phyloP scores from a whole-genome alignment of 2,329 filamentous ascomycete species.

The Emergomyces orientalis region DNA sequence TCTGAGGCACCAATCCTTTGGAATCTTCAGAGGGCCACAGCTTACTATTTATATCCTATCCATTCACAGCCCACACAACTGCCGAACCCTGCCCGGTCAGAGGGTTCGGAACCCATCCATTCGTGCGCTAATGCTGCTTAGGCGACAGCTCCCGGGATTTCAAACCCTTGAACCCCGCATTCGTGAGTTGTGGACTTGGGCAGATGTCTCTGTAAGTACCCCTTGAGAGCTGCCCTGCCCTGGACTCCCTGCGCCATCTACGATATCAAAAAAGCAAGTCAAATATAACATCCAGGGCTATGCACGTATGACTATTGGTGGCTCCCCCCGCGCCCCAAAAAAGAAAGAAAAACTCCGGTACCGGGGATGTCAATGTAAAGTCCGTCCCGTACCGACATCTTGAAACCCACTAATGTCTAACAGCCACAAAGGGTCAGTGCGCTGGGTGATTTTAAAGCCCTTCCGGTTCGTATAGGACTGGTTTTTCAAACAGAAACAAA shows the following conservation, averaged over 20 bases:
- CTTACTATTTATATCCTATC: background rate
- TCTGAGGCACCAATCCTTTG: background rate
- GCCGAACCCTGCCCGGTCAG: background rate
- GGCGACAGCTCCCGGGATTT: background rate
- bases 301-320: no score
- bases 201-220: background rate
- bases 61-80: background rate
- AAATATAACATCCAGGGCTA: background rate
- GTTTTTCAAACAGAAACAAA: no score
- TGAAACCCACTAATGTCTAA: background rate
- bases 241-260: background rate
- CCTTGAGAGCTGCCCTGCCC: background rate
- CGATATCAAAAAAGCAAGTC: background rate
- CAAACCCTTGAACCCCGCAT: background rate
- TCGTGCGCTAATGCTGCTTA: background rate
- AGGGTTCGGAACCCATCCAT: no score
- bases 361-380: background rate
- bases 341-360: background rate
- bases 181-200: background rate
- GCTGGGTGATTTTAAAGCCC: background rate
- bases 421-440: background rate
- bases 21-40: background rate
- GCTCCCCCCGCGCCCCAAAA: no score
- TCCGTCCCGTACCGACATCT: background rate
- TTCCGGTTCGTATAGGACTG: background rate